These are phyloP conservation scores for Cucurbita argyrosperma DNA, from an alignment of 306 rosid species.

Conservation along the genomic window DNA sequence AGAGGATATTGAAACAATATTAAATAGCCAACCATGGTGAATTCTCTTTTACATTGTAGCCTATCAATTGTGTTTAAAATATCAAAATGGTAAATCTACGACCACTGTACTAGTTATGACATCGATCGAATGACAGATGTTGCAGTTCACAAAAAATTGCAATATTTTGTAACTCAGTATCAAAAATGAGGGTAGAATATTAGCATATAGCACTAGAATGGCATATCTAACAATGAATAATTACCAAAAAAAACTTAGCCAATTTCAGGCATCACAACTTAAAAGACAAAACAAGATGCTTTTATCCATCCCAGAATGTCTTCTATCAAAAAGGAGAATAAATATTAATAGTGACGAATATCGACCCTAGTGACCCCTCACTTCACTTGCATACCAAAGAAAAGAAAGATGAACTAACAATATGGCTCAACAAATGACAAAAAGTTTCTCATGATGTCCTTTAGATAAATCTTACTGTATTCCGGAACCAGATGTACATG, in stretches of 20 bases:
- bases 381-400: background rate
- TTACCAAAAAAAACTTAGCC: background rate
- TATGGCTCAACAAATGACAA: background rate
- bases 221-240: background rate
- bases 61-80: background rate
- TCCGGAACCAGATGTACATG: slow-evolving; percentile 62
- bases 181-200: background rate
- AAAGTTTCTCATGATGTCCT: background rate
- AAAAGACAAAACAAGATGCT: background rate
- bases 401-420: background rate
- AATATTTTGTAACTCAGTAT: background rate
- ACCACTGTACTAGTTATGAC: background rate
- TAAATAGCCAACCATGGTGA: background rate
- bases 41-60: background rate
- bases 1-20: background rate
- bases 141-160: background rate
- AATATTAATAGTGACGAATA: background rate
- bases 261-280: background rate
- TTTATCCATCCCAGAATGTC: background rate
- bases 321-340: background rate
- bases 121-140: background rate
- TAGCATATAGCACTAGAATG: background rate
- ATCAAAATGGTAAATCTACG: background rate
- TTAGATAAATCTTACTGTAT: slow-evolving; percentile 55
- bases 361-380: background rate